phyloP scores from a whole-genome alignment of 2,329 filamentous ascomycete species.

The Acephala macrosclerotiorum region DNA sequence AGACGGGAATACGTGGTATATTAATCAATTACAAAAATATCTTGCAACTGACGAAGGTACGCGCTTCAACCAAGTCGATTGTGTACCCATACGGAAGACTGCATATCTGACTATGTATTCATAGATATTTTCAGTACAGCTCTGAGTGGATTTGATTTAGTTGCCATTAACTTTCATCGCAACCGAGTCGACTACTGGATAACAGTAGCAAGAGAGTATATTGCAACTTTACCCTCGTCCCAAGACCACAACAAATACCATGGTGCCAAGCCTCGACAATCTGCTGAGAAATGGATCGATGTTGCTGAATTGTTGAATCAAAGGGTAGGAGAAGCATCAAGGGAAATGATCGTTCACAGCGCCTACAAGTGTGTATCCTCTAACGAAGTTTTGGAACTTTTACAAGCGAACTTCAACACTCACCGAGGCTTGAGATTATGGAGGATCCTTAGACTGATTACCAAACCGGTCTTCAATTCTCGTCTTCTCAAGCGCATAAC shows the following conservation, averaged over 20 bases:
- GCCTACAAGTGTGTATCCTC: slow-evolving; percentile 14
- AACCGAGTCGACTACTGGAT: no score
- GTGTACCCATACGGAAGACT: no score
- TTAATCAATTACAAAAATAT: no score
- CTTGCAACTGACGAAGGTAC: no score
- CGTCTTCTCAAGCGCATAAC: slow-evolving; percentile 13
- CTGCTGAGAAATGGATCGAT: slow-evolving; percentile 10
- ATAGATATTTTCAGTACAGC: no score
- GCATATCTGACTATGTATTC: no score
- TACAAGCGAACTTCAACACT: slow-evolving; percentile 4
- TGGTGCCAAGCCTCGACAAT: slow-evolving; percentile 3
- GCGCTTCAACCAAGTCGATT: no score
- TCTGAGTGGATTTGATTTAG: no score
- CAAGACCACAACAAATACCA: neutral
- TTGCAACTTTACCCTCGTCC: no score
- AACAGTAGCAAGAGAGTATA: no score
- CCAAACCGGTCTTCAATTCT: slow-evolving; percentile 11
- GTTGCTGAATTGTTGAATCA: slow-evolving; percentile 9
- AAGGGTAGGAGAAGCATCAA: slow-evolving; percentile 10
- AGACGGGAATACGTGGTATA: no score
- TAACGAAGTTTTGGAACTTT: slow-evolving; percentile 8
- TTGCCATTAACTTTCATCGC: no score
- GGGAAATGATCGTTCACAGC: slow-evolving; percentile 9
- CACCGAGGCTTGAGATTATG: slow-evolving; percentile 4
- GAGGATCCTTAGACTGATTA: slow-evolving; percentile 13